Evolutionary conservation across 371 early-diverging fungal genomes (phyloP).

Genomic region (Mucor piriformis): DNA sequence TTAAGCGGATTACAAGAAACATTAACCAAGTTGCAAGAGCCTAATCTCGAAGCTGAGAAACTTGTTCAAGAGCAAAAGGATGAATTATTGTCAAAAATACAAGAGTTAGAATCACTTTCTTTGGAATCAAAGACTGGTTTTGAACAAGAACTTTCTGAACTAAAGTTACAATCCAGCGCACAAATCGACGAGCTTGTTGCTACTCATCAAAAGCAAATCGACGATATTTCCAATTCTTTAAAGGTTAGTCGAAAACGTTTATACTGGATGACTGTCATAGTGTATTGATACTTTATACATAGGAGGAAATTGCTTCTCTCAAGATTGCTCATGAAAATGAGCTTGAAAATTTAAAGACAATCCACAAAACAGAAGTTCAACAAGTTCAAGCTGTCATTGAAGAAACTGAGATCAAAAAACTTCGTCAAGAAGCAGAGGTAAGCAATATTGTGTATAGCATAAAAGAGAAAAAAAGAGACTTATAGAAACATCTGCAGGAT

Average conservation of each 20-base stretch:
- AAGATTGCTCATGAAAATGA: conserved; percentile 15
- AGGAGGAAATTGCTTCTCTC: conserved; percentile 22
- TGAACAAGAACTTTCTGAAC: conserved; percentile 15
- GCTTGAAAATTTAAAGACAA: conserved; percentile 9
- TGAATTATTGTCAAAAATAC: conserved; percentile 22
- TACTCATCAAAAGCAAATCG: conserved; percentile 13
- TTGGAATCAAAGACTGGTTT: conserved; percentile 4
- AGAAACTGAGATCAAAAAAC: conserved; percentile 22
- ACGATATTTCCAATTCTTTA: conserved; percentile 9
- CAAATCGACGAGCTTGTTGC: conserved; percentile 19
- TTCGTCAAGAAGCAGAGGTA: conserved; percentile 26
- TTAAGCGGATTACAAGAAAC: conserved; percentile 22
- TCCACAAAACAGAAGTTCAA: conserved; percentile 20
- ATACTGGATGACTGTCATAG: too few species aligned
- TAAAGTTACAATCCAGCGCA: conserved; percentile 11
- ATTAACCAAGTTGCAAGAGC: conserved; percentile 15
- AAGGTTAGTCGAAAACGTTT: too few species aligned
- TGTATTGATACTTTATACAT: too few species aligned
- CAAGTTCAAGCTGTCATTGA: conserved; percentile 24
- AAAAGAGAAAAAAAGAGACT: background rate
- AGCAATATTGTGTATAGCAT: background rate
- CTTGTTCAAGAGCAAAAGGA: conserved; percentile 17
- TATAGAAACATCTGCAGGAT: conserved; percentile 1
- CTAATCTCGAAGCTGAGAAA: conserved; percentile 17
- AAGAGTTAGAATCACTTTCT: conserved; percentile 17